A percentile compares a stretch with the other conserved stretches of the same genome.
These are phyloP conservation scores for Aspergillus fischeri DNA, from an alignment of 2,329 filamentous ascomycete species.

Conservation along the genomic window DNA sequence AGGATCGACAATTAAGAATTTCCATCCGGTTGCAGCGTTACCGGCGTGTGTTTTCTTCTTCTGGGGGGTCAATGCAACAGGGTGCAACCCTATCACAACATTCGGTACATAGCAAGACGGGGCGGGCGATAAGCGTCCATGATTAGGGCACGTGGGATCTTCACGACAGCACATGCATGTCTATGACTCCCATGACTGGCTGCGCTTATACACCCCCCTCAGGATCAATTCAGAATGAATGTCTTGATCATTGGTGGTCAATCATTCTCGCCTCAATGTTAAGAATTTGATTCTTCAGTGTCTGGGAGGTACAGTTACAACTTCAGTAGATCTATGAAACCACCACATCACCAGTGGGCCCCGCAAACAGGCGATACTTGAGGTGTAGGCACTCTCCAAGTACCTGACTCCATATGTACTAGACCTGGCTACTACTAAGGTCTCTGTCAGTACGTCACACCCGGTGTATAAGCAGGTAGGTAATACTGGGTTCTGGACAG, in stretches of 20 bases:
- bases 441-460: no score
- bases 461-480: no score
- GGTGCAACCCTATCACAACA: conserved; percentile 2
- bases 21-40: background rate
- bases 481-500: no score
- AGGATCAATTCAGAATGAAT: background rate
- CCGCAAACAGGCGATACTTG: background rate
- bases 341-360: background rate
- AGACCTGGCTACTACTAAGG: no score
- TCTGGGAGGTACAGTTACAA: background rate
- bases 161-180: conserved; percentile 1
- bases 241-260: background rate
- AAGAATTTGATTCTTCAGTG: background rate
- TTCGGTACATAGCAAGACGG: background rate
- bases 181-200: background rate
- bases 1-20: background rate
- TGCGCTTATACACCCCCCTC: background rate
- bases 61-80: background rate
- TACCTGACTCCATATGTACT: no score
- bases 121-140: conserved; percentile 14
- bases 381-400: background rate
- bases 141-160: conserved; percentile 13
- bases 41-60: background rate
- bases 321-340: background rate
- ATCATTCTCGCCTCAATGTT: background rate